These are phyloP conservation scores for Penicillium capsulatum DNA, from an alignment of 2,329 filamentous ascomycete species.

Conservation along the genomic window DNA sequence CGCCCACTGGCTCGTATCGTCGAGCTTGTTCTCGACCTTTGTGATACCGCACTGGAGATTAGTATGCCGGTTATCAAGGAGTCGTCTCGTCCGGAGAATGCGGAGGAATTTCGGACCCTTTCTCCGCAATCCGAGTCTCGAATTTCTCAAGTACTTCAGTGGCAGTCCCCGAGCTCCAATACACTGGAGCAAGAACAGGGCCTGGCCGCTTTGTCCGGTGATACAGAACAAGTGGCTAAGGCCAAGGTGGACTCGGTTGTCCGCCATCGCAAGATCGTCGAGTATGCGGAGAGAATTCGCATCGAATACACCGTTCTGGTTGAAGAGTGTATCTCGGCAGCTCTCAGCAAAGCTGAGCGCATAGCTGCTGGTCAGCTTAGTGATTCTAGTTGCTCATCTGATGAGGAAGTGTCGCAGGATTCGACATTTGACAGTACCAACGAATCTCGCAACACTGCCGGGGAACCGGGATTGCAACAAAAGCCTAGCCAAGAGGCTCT, in stretches of 20 bases:
- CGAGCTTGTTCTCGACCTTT: conserved; percentile 88
- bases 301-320: conserved; percentile 90
- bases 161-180: conserved; percentile 90
- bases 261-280: conserved; percentile 84
- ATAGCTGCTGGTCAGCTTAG: conserved; percentile 82
- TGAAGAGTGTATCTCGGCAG: conserved; percentile 91
- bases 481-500: conserved; percentile 12
- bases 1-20: conserved; percentile 89
- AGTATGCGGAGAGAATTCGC: conserved; percentile 93
- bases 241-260: conserved; percentile 91
- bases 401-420: conserved; percentile 51
- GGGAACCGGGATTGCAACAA: conserved; percentile 7
- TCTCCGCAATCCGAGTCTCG: conserved; percentile 94
- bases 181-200: conserved; percentile 92
- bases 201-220: conserved; percentile 77
- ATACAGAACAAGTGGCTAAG: conserved; percentile 79
- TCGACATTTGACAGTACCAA: conserved; percentile 5
- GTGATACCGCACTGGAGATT: conserved; percentile 92
- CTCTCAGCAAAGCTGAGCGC: conserved; percentile 80
- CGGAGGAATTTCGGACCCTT: conserved; percentile 79
- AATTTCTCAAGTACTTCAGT: conserved; percentile 89
- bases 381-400: conserved; percentile 64
- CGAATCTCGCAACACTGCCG: conserved; percentile 7
- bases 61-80: conserved; percentile 93
- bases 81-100: conserved; percentile 53